Base-by-base conservation (phyloP, 2,329 filamentous ascomycete genomes). In the Dactylellina cionopaga region DNA sequence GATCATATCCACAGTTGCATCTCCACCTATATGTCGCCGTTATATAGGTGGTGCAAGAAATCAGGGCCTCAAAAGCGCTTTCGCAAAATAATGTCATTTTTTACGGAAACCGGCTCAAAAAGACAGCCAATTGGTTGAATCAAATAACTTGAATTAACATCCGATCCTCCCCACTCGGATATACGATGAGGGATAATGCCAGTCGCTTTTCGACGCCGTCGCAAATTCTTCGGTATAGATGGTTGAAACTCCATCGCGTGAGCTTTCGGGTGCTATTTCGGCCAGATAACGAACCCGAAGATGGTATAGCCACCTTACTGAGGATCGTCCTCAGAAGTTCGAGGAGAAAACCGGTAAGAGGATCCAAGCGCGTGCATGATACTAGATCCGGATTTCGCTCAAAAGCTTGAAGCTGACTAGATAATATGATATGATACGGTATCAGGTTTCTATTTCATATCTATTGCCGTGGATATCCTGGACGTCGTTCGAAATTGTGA, bases 281-380 rank as follows among this genome's bases (percentile, higher is more conserved):
- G 29, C 13, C 10, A 17, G 10, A 58, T 35, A 39, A 46, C 54
- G 39, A 27, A 35, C 54, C 33, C 43, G 54, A 17, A n/a, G 51
- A 22, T 33, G n/a, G n/a, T n/a, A n/a, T n/a, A 58, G 7, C 15
- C 35, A 39, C 29, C 13, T 19, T 24, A 29, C 15, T 5, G 15
- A 25, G 35, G 15, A 43, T 43, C n/a, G 22, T 27, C 44, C 37
- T 51, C 9, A 52, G 44, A 3, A 4, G 7, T 15, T 13, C 25
- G 22, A 49, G 44, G 25, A 31, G 22, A 37, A 43, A n/a, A 27
- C 46, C 22, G 47, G 17, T 52, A 39, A 35, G 52, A 60, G 33
- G 66, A 71, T 71, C 66, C 58, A 41, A 71, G 66, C 66, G 66
- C 52, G 58, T 64, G 66, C 66, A 64, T 63, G 44, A 39, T 29